phyloP scores from a whole-genome alignment of 2,329 filamentous ascomycete species.

The Arthrinium phaeospermum region DNA sequence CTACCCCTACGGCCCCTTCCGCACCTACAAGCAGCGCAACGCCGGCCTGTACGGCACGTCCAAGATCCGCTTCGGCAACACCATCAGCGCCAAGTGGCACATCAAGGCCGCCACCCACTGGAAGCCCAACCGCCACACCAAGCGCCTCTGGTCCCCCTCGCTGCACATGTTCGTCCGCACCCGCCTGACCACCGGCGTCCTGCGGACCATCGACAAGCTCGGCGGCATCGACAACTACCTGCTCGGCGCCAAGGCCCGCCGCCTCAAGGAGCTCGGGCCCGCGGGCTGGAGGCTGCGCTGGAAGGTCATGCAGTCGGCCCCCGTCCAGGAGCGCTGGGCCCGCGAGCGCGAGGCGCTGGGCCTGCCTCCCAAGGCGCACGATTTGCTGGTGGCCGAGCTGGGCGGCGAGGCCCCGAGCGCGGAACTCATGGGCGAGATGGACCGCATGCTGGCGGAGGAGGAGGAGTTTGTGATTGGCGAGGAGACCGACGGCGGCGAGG shows the following conservation, averaged over 20 bases:
- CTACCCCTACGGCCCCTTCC: conserved; percentile 76
- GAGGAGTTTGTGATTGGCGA: conserved; percentile 53
- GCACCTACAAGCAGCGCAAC: conserved; percentile 81
- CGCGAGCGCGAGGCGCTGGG: conserved; percentile 70
- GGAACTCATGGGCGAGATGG: conserved; percentile 46
- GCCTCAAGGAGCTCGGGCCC: conserved; percentile 86
- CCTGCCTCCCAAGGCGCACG: conserved; percentile 53
- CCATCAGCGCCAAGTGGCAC: conserved; percentile 69
- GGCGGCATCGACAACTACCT: conserved; percentile 94
- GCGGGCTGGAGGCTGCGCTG: conserved; percentile 90
- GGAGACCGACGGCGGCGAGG: conserved; percentile 1
- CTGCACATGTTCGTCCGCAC: conserved; percentile 69
- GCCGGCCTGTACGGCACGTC: conserved; percentile 72
- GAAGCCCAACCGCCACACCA: conserved; percentile 76
- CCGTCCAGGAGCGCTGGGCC: conserved; percentile 70
- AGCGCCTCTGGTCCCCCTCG: conserved; percentile 68
- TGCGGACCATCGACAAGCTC: conserved; percentile 79
- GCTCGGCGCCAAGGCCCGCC: conserved; percentile 75
- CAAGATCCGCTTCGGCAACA: conserved; percentile 81
- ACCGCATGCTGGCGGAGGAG: conserved; percentile 48
- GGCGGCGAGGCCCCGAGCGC: conserved; percentile 33
- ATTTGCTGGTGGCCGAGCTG: conserved; percentile 26
- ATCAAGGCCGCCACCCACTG: conserved; percentile 75
- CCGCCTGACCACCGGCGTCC: conserved; percentile 71
- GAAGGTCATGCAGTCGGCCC: conserved; percentile 80